Evolutionary conservation across 2,329 filamentous ascomycete genomes (phyloP), one percentile per base, ranked within the genome.

Genomic region (Aspergillus quadrilineatus): DNA sequence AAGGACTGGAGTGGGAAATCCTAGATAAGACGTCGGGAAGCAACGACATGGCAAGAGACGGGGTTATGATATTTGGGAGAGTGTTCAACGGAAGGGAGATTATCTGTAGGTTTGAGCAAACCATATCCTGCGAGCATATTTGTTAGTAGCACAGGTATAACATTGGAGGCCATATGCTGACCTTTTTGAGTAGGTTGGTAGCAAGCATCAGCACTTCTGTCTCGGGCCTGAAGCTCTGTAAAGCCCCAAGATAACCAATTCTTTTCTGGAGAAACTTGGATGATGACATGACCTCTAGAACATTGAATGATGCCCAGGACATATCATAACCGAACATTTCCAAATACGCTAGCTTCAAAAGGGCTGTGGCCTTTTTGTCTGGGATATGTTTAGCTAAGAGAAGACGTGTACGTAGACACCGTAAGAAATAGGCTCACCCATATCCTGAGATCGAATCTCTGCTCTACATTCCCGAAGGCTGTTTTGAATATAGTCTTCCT

Each of bases 241-340:
- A 92, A 7, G 94, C 94, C 12, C 89, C 93, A 17, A 99, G 81
- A 73, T 99, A 99, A 56, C 93, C 94, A 44, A 97, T 91, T 63
- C 93, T 85, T 77, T 99, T 99, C 75, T 97, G 93, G 64, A 92
- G 84, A 73, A 96, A 96, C 73, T 97, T 97, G 47, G 89, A 82
- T 39, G 91, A 96, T 37, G 92, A 96, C 94, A 99, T 99, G 77
- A 99, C 94, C 78, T 99, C 94, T 47, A 99, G 87, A 51, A 97
- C 93, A 73, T 99, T 90, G 77, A 99, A 99, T 10, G 92, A 92
- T 4, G 94, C 94, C 94, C 94, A 99, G 3, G 93, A 97, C 94
- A 99, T 99, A 76, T 97, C 94, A 73, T 97, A 90, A 12, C 94
- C 94, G 65, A 97, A 92, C 94, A 99, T 99, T 74, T 99, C 94